Evolutionary conservation across 495 filamentous ascomycete genomes (phyloP).

Genomic region (Schizothecium vesticola): DNA sequence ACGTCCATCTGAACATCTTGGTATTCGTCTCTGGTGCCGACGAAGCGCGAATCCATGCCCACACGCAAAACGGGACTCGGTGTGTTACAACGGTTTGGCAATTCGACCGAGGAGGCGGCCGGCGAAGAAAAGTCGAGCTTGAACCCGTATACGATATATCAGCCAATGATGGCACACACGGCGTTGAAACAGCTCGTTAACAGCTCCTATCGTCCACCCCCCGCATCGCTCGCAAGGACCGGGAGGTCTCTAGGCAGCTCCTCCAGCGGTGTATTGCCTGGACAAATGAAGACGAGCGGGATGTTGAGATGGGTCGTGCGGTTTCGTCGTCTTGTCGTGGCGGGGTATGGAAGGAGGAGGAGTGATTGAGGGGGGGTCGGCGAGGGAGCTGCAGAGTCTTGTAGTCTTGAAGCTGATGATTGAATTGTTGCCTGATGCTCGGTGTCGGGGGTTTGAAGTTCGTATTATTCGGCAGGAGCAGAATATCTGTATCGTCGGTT

Average conservation of each 20-base stretch:
- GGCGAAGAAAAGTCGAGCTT: neutral
- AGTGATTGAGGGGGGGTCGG: neutral
- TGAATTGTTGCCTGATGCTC: neutral
- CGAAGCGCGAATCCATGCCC: slow-evolving; percentile 54
- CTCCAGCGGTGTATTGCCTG: slow-evolving; percentile 8
- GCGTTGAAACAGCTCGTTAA: neutral
- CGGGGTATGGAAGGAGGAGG: neutral
- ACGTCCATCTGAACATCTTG: slow-evolving; percentile 85
- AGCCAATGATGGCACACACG: neutral
- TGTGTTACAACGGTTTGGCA: neutral
- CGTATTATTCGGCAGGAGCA: neutral
- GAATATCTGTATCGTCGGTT: neutral
- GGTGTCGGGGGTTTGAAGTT: neutral
- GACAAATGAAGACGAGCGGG: neutral
- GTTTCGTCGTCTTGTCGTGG: neutral
- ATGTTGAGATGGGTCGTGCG: neutral
- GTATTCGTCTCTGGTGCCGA: slow-evolving; percentile 61
- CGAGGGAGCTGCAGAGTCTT: neutral
- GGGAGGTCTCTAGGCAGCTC: slow-evolving; percentile 23
- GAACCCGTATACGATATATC: neutral
- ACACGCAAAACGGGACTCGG: neutral
- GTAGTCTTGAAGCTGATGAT: neutral
- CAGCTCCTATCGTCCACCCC: slow-evolving; percentile 25
- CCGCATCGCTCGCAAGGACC: slow-evolving; percentile 35
- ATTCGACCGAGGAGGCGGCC: neutral